A percentile compares a stretch with the other conserved stretches of the same genome.
Conservation (phyloP, 768 basidiomycete genomes). For the Cantharellus cinnabarinus region DNA sequence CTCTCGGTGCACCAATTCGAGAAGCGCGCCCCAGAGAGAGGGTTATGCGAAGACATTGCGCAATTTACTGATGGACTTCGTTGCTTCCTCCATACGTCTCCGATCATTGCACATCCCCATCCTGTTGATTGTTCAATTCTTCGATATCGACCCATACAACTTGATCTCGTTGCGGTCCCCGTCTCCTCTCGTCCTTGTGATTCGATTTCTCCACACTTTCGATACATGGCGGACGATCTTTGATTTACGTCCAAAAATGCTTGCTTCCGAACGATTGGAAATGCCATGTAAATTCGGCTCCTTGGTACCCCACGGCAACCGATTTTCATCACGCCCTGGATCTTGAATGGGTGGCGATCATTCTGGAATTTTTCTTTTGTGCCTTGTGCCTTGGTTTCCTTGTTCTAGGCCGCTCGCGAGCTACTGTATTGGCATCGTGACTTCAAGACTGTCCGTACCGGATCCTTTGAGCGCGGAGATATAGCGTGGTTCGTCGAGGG, state of each 20-base stretch:
- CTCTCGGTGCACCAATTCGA: neutral
- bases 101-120: too few species aligned
- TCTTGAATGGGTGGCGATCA: neutral
- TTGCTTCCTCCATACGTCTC: too few species aligned
- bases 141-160: too few species aligned
- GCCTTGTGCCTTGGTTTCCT: neutral
- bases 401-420: conserved; percentile 37
- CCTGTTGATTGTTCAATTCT: too few species aligned
- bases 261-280: neutral
- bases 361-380: neutral
- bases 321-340: neutral
- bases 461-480: conserved; percentile 68
- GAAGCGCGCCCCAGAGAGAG: neutral
- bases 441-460: conserved; percentile 70
- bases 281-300: neutral
- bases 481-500: conserved; percentile 96
- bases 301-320: too few species aligned
- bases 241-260: too few species aligned
- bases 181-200: too few species aligned
- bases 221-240: too few species aligned
- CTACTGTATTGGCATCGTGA: conserved; percentile 74
- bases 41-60: neutral
- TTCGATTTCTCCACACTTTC: too few species aligned
- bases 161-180: too few species aligned
- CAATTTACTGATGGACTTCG: too few species aligned